Conservation (phyloP, 2,329 filamentous ascomycete genomes). For the Sporothrix brunneoviolacea region DNA sequence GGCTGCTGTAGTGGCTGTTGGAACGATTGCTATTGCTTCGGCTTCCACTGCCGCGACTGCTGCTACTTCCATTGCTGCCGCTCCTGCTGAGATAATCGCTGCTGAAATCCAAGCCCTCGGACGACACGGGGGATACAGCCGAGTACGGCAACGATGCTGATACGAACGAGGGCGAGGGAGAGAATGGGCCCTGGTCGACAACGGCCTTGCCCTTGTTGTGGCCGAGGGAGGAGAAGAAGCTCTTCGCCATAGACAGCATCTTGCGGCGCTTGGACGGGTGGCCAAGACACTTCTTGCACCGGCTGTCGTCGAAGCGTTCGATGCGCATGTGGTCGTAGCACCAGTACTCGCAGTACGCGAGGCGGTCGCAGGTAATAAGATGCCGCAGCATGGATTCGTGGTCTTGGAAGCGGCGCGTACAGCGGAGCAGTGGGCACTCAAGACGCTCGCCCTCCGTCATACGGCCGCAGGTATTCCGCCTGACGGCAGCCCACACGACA, state of each 20-base stretch:
- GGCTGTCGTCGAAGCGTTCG: slow-evolving; percentile 46
- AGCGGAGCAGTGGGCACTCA: slow-evolving; percentile 46
- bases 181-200: slow-evolving; percentile 18
- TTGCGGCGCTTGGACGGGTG: slow-evolving; percentile 45
- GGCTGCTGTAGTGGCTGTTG: not conserved
- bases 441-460: slow-evolving; percentile 43
- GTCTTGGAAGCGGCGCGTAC: slow-evolving; percentile 41
- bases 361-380: slow-evolving; percentile 41
- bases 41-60: not conserved
- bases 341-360: slow-evolving; percentile 46
- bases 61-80: slow-evolving; percentile 8
- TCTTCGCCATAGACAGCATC: slow-evolving; percentile 47
- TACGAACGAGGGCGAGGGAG: slow-evolving; percentile 1
- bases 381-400: slow-evolving; percentile 51
- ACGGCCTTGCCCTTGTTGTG: slow-evolving; percentile 34
- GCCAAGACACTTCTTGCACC: slow-evolving; percentile 43
- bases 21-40: slow-evolving; percentile 15
- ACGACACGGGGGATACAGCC: not conserved
- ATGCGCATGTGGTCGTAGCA: slow-evolving; percentile 48
- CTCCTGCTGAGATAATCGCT: slow-evolving; percentile 9
- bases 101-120: slow-evolving; percentile 4
- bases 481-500: slow-evolving; percentile 50
- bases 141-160: not conserved
- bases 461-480: slow-evolving; percentile 43
- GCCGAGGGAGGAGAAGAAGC: slow-evolving; percentile 47